These are phyloP conservation scores for Spergularia marina DNA, from an alignment of 148 eudicot genomes.

Conservation along the genomic window DNA sequence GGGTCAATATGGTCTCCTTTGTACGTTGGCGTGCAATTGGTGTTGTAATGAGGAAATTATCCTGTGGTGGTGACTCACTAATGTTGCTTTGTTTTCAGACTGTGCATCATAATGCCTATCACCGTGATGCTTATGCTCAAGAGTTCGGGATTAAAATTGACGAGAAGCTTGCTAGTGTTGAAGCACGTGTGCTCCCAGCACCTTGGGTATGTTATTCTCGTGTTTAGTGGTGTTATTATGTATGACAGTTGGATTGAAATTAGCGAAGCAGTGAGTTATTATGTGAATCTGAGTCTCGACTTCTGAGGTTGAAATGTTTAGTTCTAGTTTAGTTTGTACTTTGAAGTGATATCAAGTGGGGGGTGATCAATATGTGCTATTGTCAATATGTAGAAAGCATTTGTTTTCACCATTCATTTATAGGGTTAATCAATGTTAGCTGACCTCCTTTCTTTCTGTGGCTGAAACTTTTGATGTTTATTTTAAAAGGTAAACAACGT, in stretches of 20 bases:
- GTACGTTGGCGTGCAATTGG: slow-evolving; percentile 5
- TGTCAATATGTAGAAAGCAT: not conserved
- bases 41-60: not conserved
- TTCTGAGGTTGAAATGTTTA: too few relatives aligned
- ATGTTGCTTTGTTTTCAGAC: slow-evolving; percentile 44
- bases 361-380: not conserved
- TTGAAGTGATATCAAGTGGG: not conserved
- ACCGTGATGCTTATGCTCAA: slow-evolving; percentile 62
- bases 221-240: not conserved
- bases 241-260: not conserved
- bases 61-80: slow-evolving; percentile 3
- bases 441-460: not conserved
- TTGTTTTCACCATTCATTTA: not conserved
- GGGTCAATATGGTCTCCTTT: not conserved
- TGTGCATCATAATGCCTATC: slow-evolving; percentile 67
- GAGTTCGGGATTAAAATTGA: slow-evolving; percentile 80
- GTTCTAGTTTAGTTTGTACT: too few relatives aligned
- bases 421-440: not conserved
- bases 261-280: not conserved
- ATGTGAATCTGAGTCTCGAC: not conserved
- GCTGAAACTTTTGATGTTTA: not conserved
- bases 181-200: slow-evolving; percentile 83
- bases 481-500: not conserved
- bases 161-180: slow-evolving; percentile 65
- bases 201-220: slow-evolving; percentile 55